phyloP scores from a whole-genome alignment of 805 yeast genomes.

The Torulaspora quercuum region DNA sequence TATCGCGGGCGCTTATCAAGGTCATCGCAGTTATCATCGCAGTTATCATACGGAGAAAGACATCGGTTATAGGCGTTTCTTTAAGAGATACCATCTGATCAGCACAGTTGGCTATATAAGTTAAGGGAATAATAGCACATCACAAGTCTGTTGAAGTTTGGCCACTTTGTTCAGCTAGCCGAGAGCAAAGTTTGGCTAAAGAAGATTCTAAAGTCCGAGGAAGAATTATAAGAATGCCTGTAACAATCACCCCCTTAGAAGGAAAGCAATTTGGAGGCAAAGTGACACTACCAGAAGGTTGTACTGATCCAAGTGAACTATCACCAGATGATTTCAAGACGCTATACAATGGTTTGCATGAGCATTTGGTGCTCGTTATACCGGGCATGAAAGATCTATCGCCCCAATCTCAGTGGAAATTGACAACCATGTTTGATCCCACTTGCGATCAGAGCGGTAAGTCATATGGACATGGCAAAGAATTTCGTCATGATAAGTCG shows the following conservation, averaged over 20 bases:
- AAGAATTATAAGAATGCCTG: constrained; percentile 14
- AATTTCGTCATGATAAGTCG: constrained; percentile 60
- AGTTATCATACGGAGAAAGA: too few species aligned
- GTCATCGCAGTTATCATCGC: too few species aligned
- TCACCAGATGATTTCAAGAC: constrained; percentile 60
- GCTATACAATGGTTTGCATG: constrained; percentile 62
- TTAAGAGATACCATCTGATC: too few species aligned
- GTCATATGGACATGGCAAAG: constrained; percentile 82
- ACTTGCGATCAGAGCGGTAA: constrained; percentile 49
- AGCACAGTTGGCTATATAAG: too few species aligned
- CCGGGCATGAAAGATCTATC: constrained; percentile 65
- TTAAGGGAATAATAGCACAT: too few species aligned
- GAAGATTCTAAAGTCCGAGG: too few species aligned
- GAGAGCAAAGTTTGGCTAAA: too few species aligned
- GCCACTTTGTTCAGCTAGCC: too few species aligned
- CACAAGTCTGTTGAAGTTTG: too few species aligned
- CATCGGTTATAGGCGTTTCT: too few species aligned
- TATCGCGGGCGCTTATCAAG: too few species aligned
- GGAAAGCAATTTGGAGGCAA: constrained; percentile 62
- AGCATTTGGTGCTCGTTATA: constrained; percentile 67
- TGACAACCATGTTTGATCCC: constrained; percentile 79
- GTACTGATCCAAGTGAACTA: constrained; percentile 69
- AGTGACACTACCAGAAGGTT: constrained; percentile 59
- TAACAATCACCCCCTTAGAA: constrained; percentile 23
- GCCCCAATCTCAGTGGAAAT: constrained; percentile 70